A percentile compares a stretch with the other conserved stretches of the same genome.
Conservation (phyloP, 305 asterid species). For the Solanum hybrid region DNA sequence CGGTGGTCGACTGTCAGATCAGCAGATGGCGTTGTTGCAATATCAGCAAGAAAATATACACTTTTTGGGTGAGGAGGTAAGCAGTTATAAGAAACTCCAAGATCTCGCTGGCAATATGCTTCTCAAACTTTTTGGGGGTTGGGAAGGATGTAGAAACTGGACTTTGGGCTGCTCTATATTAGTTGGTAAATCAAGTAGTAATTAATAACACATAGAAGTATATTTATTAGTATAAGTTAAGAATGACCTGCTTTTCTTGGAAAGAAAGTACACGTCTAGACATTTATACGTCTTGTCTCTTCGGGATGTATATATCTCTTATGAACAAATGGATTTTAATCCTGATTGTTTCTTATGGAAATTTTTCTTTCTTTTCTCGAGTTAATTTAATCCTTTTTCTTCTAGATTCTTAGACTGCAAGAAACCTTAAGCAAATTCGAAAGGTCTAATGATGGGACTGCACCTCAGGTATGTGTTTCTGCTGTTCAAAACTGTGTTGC, state of each 20-base stretch:
- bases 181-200: background rate
- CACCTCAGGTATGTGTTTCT: conserved; percentile 67
- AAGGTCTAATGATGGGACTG: conserved; percentile 74
- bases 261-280: background rate
- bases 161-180: background rate
- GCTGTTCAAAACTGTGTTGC: background rate
- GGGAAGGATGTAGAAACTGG: background rate
- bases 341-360: too few species aligned
- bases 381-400: background rate
- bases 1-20: conserved; percentile 94
- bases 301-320: background rate
- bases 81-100: background rate
- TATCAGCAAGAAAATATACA: conserved; percentile 97
- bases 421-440: conserved; percentile 89
- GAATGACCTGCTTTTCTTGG: background rate
- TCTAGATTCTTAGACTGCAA: conserved; percentile 90
- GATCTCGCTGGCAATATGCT: background rate
- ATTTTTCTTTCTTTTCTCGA: background rate
- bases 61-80: conserved; percentile 97
- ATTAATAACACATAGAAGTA: background rate
- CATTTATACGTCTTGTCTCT: background rate
- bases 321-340: too few species aligned
- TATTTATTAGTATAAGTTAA: background rate
- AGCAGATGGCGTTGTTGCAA: conserved; percentile 96
- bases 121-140: background rate